Percentiles rank a stretch among this genome's conserved stretches.
These are phyloP conservation scores for Dioscorea alata DNA, from an alignment of 106 monocot genomes.

Conservation along the genomic window DNA sequence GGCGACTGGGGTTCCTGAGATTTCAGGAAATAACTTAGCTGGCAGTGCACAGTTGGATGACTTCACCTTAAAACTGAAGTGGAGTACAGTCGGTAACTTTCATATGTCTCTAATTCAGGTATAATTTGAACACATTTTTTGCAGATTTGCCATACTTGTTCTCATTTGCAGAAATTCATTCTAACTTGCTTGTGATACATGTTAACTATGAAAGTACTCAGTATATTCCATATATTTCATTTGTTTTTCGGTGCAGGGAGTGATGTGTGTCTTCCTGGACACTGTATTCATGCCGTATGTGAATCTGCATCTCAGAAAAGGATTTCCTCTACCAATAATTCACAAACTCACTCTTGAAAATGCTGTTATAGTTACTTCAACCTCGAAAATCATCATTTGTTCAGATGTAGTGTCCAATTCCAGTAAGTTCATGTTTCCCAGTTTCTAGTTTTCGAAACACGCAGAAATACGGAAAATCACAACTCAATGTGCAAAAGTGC, in stretches of 20 bases:
- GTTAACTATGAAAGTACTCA: no score
- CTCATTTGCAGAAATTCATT: no score
- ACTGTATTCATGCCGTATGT: conserved; percentile 60
- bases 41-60: conserved; percentile 50
- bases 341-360: conserved; percentile 63
- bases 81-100: conserved; percentile 90
- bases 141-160: not conserved
- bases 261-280: conserved; percentile 66
- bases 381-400: conserved; percentile 46
- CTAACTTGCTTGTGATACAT: no score
- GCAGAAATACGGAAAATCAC: not conserved
- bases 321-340: conserved; percentile 60
- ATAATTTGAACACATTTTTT: not conserved
- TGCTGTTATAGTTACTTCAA: conserved; percentile 33
- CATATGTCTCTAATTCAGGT: conserved; percentile 85
- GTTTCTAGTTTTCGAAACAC: not conserved
- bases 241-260: conserved; percentile 38
- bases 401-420: conserved; percentile 38
- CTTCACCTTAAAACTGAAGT: conserved; percentile 71
- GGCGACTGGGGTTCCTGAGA: conserved; percentile 54
- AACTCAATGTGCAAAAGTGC: no score
- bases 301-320: conserved; percentile 47
- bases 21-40: conserved; percentile 62
- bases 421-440: not conserved
- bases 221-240: not conserved